A percentile compares a stretch with the other conserved stretches of the same genome.
These are phyloP conservation scores for Oenanthe sinensis DNA, from an alignment of 129 eudicot genomes.

Conservation along the genomic window DNA sequence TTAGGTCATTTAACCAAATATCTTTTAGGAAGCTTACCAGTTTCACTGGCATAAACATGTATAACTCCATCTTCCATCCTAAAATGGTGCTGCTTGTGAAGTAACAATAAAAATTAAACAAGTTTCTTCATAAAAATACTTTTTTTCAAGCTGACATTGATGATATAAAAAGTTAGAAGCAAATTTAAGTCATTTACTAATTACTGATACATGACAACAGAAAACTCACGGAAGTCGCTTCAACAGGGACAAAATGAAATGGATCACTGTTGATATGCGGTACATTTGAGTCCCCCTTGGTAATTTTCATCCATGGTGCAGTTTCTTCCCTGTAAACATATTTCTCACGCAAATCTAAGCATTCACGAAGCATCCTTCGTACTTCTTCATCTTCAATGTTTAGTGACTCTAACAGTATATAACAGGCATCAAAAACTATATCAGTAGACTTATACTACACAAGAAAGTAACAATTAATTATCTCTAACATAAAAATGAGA, in stretches of 20 bases:
- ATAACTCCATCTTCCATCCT: conserved; percentile 73
- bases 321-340: conserved; percentile 72
- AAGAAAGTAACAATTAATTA: not conserved
- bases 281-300: conserved; percentile 27
- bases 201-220: not conserved
- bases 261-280: conserved; percentile 48
- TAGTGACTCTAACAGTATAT: conserved; percentile 42
- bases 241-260: conserved; percentile 62
- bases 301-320: conserved; percentile 64
- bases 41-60: conserved; percentile 51
- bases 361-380: conserved; percentile 73
- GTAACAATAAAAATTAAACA: conserved; percentile 7
- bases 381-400: conserved; percentile 88
- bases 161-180: conserved; percentile 1
- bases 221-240: conserved; percentile 67
- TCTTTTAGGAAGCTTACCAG: conserved; percentile 24
- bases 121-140: not conserved
- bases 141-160: not conserved
- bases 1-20: conserved; percentile 2
- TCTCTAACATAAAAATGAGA: not conserved
- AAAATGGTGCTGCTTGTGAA: conserved; percentile 49
- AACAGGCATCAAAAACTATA: not conserved
- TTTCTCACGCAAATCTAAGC: conserved; percentile 71
- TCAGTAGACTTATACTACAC: not conserved
- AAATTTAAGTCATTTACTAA: not conserved